A percentile compares a stretch with the other conserved stretches of the same genome.
phyloP scores from a whole-genome alignment of 352 stramenopile genomes.

The Globisporangium splendens region DNA sequence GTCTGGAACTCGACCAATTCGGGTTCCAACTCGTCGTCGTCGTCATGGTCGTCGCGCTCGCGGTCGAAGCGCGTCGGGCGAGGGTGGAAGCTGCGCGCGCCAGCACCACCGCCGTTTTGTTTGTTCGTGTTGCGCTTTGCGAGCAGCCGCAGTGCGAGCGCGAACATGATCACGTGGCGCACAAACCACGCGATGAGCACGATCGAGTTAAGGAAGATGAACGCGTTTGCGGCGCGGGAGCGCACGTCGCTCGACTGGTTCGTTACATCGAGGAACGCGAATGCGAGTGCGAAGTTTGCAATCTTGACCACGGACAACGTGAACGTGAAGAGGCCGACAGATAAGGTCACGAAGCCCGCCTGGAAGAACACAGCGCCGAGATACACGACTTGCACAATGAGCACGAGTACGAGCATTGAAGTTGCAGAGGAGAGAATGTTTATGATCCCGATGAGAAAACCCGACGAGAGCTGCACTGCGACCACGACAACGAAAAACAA shows the following conservation, averaged over 20 bases:
- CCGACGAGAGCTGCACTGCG: conserved; percentile 47
- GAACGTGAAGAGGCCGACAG: conserved; percentile 48
- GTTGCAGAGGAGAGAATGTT: conserved; percentile 23
- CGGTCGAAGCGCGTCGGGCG: neutral
- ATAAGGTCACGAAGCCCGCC: conserved; percentile 33
- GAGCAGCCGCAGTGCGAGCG: conserved; percentile 5
- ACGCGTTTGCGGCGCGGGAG: conserved; percentile 38
- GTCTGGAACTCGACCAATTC: conserved; percentile 19
- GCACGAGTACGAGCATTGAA: conserved; percentile 42
- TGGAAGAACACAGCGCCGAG: conserved; percentile 41
- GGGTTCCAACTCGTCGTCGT: conserved; percentile 6
- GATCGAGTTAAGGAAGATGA: conserved; percentile 65
- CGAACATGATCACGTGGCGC: conserved; percentile 53
- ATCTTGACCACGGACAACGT: conserved; percentile 48
- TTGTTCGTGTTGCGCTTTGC: conserved; percentile 5
- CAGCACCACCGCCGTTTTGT: neutral
- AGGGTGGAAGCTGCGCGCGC: too few species aligned
- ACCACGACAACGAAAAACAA: conserved; percentile 63
- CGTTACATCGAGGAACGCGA: conserved; percentile 50
- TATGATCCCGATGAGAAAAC: conserved; percentile 51
- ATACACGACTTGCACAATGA: conserved; percentile 50
- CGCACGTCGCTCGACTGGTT: conserved; percentile 33
- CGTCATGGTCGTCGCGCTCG: conserved; percentile 1
- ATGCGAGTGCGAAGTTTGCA: conserved; percentile 50
- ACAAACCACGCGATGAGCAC: conserved; percentile 59